These are phyloP conservation scores for Stagonosporopsis vannaccii DNA, from an alignment of 2,329 filamentous ascomycete species.

Conservation along the genomic window DNA sequence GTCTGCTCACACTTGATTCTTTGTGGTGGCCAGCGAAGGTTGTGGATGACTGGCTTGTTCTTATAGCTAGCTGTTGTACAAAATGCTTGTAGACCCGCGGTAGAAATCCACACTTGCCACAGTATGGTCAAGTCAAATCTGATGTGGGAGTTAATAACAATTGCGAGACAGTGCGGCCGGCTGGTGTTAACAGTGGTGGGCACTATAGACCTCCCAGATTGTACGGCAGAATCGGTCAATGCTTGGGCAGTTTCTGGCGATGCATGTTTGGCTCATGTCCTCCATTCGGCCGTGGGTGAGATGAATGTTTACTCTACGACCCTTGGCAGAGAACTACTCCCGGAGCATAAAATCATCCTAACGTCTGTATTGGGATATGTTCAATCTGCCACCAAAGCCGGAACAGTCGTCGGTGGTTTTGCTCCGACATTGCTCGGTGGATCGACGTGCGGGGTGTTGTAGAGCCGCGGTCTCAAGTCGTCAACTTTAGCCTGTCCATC, in stretches of 20 bases:
- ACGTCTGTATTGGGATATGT: not conserved
- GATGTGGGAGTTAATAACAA: not conserved
- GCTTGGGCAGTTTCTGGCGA: not conserved
- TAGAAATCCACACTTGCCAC: slow-evolving; percentile 1
- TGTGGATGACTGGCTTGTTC: not conserved
- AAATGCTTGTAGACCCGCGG: not conserved
- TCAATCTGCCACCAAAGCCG: not conserved
- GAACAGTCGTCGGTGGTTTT: not conserved
- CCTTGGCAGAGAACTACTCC: not conserved
- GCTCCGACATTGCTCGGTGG: not conserved
- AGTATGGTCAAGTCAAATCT: not conserved
- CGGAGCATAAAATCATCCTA: not conserved
- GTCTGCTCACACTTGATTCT: not conserved
- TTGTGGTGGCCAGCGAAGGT: not conserved
- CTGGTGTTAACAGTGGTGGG: not conserved
- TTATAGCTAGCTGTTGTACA: not conserved
- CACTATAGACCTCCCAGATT: not conserved
- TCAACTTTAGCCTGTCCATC: slow-evolving; percentile 42
- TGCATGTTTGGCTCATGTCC: not conserved
- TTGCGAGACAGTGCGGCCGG: not conserved
- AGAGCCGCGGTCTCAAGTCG: slow-evolving; percentile 27
- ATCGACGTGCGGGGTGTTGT: slow-evolving; percentile 38
- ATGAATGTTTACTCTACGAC: not conserved
- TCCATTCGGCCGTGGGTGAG: slow-evolving; percentile 6
- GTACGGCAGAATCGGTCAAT: not conserved